Base-by-base conservation (phyloP, 1,139 yeast species). In the Geotrichum cucujoidarum region DNA sequence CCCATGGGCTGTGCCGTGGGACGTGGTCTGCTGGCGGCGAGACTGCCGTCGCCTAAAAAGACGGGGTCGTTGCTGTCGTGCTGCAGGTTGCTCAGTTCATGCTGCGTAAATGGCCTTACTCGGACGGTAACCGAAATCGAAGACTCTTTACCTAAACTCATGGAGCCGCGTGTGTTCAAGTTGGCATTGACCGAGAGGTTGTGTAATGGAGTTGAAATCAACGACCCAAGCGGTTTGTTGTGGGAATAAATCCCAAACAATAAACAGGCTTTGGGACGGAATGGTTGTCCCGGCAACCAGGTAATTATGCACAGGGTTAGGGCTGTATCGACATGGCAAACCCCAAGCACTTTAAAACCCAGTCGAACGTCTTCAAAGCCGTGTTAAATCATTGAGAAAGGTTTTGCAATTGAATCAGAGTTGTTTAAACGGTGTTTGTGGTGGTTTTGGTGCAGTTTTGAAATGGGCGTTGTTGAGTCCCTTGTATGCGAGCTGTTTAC, bases 51-150 rank as follows among this genome's bases (percentile, higher is more conserved):
- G 2, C 85, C 81, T 20, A 76, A 67, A 54, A 81, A 77, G 40
- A 73, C 59, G 18, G 60, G 64, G 36, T 66, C 59, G 40, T 55
- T 61, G 29, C 56, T 47, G n/a, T 53, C 63, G 59, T 50, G 69
- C 42, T 58, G 64, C 35, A 67, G 55, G 53, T 74, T 76, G 24
- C 71, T 59, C 21, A 65, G 60, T 64, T 88, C 95, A 1, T 64
- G 57, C 1, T 65, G 60, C 1, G 94, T 86, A 66, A 88, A 87
- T 1, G 97, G 97, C 52, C 97, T 72, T 4, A 89, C 94, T 42
- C 97, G 60, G 24, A 66, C 70, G 1, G 90, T 82, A 13, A 86
- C 95, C 11, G 80, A 73, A 44, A 84, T 83, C 1, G 92, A 82
- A 2, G 90, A 80, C 31, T 40, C 34, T 21, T 21, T 31, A 13